Conservation (phyloP, 1,139 yeast genomes). For the Spathaspora sp. region DNA sequence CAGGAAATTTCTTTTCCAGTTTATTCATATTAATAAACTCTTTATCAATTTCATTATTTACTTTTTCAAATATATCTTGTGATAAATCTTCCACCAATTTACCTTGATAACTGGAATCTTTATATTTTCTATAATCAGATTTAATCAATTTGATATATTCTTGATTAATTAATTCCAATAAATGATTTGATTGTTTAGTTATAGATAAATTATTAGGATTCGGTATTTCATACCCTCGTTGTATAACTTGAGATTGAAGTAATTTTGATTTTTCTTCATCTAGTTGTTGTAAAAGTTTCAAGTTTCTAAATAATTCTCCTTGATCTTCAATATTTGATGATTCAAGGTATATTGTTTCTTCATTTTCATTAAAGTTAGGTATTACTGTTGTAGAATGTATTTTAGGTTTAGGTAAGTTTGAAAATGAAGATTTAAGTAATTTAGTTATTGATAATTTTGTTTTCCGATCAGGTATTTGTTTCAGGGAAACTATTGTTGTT, state of each 20-base stretch:
- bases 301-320: constrained; percentile 23
- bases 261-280: constrained; percentile 29
- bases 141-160: constrained; percentile 41
- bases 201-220: constrained; percentile 16
- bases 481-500: constrained; percentile 6
- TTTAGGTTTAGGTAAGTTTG: constrained; percentile 30
- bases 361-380: constrained; percentile 26
- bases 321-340: constrained; percentile 12
- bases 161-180: constrained; percentile 23
- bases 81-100: constrained; percentile 41
- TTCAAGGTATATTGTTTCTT: constrained; percentile 12
- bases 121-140: constrained; percentile 47
- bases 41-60: constrained; percentile 27
- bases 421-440: constrained; percentile 19
- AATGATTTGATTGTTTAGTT: constrained; percentile 12
- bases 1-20: neutral
- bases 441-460: constrained; percentile 11
- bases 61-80: constrained; percentile 27
- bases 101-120: constrained; percentile 21
- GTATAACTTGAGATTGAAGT: constrained; percentile 51
- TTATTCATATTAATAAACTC: constrained; percentile 16
- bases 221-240: constrained; percentile 53
- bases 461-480: constrained; percentile 14
- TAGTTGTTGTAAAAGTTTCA: constrained; percentile 26
- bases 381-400: constrained; percentile 23